Percentiles rank a stretch among this genome's conserved stretches.
These are phyloP conservation scores for Rhizophlyctis rosea DNA, from an alignment of 192 early-diverging fungal species.

Conservation along the genomic window DNA sequence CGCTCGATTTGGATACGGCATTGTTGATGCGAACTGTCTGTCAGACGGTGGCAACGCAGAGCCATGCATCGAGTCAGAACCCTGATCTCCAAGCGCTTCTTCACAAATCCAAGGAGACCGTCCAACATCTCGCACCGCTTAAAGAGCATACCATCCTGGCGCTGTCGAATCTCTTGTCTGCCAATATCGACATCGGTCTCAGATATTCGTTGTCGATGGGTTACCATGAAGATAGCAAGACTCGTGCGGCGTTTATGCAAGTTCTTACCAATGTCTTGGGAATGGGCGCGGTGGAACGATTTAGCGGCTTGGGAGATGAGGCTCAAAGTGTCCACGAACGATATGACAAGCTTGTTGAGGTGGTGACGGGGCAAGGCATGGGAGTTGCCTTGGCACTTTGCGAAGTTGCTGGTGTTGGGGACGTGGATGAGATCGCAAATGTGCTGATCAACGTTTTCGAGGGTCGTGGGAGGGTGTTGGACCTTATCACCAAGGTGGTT, in stretches of 20 bases:
- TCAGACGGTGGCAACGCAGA: too few relatives aligned
- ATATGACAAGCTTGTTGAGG: constrained; percentile 76
- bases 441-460: constrained; percentile 80
- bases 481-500: constrained; percentile 76
- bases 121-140: constrained; percentile 62
- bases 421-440: constrained; percentile 84
- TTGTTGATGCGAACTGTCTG: too few relatives aligned
- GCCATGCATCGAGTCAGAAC: too few relatives aligned
- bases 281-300: constrained; percentile 60
- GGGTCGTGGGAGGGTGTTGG: constrained; percentile 63
- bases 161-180: constrained; percentile 83
- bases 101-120: constrained; percentile 53
- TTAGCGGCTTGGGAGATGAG: constrained; percentile 72
- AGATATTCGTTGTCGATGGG: constrained; percentile 85
- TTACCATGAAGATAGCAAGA: constrained; percentile 88
- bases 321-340: constrained; percentile 63
- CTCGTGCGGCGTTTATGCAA: constrained; percentile 86
- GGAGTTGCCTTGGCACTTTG: constrained; percentile 79
- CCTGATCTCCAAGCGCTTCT: neutral
- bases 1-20: too few relatives aligned
- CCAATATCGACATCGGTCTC: constrained; percentile 90
- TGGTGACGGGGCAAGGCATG: constrained; percentile 24
- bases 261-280: constrained; percentile 90
- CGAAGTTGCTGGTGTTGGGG: constrained; percentile 79
- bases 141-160: constrained; percentile 87